Evolutionary conservation across 495 filamentous ascomycete genomes (phyloP).

Genomic region (Daldinia decipiens): DNA sequence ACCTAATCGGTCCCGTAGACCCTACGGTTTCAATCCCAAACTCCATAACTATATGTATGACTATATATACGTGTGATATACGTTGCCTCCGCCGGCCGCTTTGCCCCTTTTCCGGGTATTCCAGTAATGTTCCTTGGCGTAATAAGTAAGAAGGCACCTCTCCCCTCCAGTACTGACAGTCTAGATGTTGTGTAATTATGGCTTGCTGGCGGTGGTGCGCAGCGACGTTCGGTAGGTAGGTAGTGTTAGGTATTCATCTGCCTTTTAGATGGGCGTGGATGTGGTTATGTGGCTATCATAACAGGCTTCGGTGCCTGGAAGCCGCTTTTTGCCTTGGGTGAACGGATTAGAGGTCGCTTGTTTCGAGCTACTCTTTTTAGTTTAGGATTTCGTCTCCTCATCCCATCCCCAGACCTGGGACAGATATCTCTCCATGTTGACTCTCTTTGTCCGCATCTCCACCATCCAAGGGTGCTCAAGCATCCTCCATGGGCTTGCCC

Average conservation of each 20-base stretch:
- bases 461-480: conserved; percentile 98
- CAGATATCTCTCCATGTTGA: conserved; percentile 95
- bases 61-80: conserved; percentile 21
- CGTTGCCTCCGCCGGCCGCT: conserved; percentile 5
- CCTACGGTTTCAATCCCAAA: conserved; percentile 19
- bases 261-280: background rate
- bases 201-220: conserved; percentile 11
- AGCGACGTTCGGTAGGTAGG: conserved; percentile 10
- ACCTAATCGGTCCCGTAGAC: conserved; percentile 2
- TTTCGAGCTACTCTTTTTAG: conserved; percentile 10
- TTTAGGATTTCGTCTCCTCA: conserved; percentile 47
- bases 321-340: background rate
- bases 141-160: background rate
- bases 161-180: conserved; percentile 18
- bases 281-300: conserved; percentile 19
- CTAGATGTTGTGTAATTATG: conserved; percentile 18
- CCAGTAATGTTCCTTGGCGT: conserved; percentile 23
- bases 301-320: conserved; percentile 2
- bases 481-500: conserved; percentile 97
- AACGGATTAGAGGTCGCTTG: conserved; percentile 6
- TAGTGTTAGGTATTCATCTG: background rate
- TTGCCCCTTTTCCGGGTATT: conserved; percentile 32
- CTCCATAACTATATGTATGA: conserved; percentile 27
- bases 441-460: conserved; percentile 93
- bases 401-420: conserved; percentile 97